phyloP scores from a whole-genome alignment of 352 stramenopile genomes.

The Globisporangium nodosum region DNA sequence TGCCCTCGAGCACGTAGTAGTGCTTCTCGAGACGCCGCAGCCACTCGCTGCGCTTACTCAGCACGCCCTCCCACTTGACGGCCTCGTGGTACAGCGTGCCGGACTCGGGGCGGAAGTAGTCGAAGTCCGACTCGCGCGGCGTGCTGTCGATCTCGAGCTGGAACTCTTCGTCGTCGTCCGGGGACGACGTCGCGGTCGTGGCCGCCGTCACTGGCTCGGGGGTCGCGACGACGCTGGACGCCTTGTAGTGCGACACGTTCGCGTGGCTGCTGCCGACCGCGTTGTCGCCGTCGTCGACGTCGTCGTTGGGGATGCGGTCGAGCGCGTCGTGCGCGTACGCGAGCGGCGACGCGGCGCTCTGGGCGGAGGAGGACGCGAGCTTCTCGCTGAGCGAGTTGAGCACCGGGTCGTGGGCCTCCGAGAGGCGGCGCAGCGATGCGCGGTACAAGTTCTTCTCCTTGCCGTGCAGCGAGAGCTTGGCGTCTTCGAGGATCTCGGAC shows the following conservation, averaged over 20 bases:
- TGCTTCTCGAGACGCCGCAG: slow-evolving; percentile 75
- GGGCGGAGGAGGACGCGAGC: slow-evolving; percentile 37
- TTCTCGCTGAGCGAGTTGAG: slow-evolving; percentile 65
- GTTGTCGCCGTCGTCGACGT: background rate
- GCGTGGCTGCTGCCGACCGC: background rate
- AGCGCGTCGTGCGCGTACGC: slow-evolving; percentile 14
- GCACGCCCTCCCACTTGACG: slow-evolving; percentile 78
- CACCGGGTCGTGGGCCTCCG: slow-evolving; percentile 58
- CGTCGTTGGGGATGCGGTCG: slow-evolving; percentile 3
- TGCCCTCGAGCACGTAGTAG: slow-evolving; percentile 84
- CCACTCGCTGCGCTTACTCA: slow-evolving; percentile 81
- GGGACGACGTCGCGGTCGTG: background rate
- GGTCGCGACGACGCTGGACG: background rate
- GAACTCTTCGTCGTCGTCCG: slow-evolving; percentile 2
- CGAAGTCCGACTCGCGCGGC: slow-evolving; percentile 16
- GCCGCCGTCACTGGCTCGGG: slow-evolving; percentile 2
- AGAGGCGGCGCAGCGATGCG: slow-evolving; percentile 50
- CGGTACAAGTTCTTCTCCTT: slow-evolving; percentile 82
- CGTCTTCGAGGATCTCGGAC: slow-evolving; percentile 80
- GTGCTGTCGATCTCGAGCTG: slow-evolving; percentile 11
- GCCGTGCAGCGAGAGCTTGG: slow-evolving; percentile 66
- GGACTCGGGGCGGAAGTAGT: slow-evolving; percentile 51
- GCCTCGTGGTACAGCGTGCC: slow-evolving; percentile 74
- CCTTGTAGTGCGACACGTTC: slow-evolving; percentile 5
- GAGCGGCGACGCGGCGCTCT: slow-evolving; percentile 11